Evolutionary conservation across 2,329 filamentous ascomycete genomes (phyloP).

Genomic region (Colletotrichum limetticola): DNA sequence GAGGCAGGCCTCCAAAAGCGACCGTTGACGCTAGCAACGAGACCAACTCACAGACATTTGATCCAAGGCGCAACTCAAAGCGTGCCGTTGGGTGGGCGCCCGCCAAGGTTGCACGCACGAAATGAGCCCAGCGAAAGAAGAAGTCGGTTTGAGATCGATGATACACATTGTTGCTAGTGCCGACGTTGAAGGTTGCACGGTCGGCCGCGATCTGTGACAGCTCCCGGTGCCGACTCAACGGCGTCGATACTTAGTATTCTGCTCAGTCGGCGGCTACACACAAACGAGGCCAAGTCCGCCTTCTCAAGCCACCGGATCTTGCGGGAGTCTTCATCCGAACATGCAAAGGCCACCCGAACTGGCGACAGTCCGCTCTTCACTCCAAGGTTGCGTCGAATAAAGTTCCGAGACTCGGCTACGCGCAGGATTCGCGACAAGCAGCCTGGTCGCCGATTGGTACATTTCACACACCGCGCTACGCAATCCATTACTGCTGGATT

Average conservation of each 20-base stretch:
- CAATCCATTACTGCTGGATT: not conserved
- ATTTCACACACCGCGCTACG: not conserved
- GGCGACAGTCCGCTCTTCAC: not conserved
- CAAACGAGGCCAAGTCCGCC: no score
- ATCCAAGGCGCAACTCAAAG: not conserved
- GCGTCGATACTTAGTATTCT: no score
- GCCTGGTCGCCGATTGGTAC: not conserved
- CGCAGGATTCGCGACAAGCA: not conserved
- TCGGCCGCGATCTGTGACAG: not conserved
- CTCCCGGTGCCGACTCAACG: not conserved
- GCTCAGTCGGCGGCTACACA: no score
- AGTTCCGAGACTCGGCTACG: not conserved
- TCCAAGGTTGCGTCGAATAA: not conserved
- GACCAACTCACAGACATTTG: not conserved
- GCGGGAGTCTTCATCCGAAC: not conserved
- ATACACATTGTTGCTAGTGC: not conserved
- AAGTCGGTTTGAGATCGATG: not conserved
- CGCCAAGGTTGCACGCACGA: not conserved
- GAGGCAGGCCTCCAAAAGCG: not conserved
- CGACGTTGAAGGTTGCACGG: not conserved
- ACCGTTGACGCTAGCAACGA: not conserved
- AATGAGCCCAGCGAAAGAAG: not conserved
- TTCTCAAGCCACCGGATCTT: no score
- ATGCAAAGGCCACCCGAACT: not conserved
- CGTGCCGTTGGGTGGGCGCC: not conserved